These are phyloP conservation scores for Nicotiana otophora DNA, from an alignment of 257 asterid genomes.

Conservation along the genomic window DNA sequence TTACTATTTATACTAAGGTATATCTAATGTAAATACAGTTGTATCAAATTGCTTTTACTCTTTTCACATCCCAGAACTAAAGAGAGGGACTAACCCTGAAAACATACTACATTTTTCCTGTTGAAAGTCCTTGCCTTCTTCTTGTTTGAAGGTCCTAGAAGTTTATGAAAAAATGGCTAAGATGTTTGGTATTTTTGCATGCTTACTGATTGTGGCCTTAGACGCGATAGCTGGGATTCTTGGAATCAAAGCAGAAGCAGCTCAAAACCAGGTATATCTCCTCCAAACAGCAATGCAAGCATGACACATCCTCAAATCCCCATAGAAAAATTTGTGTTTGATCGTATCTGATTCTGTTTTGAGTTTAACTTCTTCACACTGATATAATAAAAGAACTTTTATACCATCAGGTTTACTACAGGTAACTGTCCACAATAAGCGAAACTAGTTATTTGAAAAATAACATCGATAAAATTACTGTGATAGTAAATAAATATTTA, in stretches of 20 bases:
- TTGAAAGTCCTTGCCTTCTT: too few species aligned
- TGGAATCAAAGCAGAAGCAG: conserved; percentile 74
- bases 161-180: conserved; percentile 37
- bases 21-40: background rate
- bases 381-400: background rate
- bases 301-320: background rate
- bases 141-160: too few species aligned
- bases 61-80: too few species aligned
- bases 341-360: background rate
- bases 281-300: background rate
- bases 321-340: background rate
- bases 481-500: background rate
- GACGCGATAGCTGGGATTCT: conserved; percentile 70
- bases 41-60: too few species aligned
- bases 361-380: background rate
- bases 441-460: background rate
- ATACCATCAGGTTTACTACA: too few species aligned
- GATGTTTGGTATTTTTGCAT: conserved; percentile 45
- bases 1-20: background rate
- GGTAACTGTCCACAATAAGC: background rate
- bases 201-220: conserved; percentile 58
- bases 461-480: too few species aligned
- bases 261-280: conserved; percentile 59
- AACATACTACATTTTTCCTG: too few species aligned
- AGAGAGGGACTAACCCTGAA: too few species aligned